Conservation (phyloP, 345 rosid species). For the Eucalyptus curtisii region DNA sequence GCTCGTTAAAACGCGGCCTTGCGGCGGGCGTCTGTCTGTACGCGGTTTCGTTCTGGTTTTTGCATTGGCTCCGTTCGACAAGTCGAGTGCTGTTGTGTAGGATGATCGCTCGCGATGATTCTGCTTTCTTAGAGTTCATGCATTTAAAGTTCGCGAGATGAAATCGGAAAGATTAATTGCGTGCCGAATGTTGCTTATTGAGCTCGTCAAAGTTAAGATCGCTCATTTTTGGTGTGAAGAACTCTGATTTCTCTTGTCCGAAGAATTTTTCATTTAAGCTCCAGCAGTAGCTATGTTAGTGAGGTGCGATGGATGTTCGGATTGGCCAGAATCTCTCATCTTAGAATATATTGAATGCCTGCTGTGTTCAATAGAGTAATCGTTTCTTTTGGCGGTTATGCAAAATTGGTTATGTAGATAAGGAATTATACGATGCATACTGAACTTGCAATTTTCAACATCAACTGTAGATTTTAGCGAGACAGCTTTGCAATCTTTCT, state of each 20-base stretch:
- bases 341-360: background rate
- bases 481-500: background rate
- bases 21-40: background rate
- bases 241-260: background rate
- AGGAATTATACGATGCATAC: background rate
- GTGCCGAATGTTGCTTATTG: background rate
- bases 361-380: background rate
- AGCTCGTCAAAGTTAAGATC: background rate
- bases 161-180: background rate
- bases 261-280: background rate
- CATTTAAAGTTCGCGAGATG: background rate
- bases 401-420: background rate
- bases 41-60: background rate
- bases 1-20: background rate
- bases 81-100: background rate
- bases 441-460: background rate
- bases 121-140: background rate
- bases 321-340: background rate
- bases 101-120: background rate
- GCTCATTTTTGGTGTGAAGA: background rate
- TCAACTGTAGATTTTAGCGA: background rate
- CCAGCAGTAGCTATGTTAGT: background rate
- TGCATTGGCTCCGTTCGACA: background rate
- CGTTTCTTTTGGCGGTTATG: background rate
- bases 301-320: background rate